Evolutionary conservation across 2,329 filamentous ascomycete genomes (phyloP), one percentile per base, ranked within the genome.

Genomic region (Hypoxylon sp.): DNA sequence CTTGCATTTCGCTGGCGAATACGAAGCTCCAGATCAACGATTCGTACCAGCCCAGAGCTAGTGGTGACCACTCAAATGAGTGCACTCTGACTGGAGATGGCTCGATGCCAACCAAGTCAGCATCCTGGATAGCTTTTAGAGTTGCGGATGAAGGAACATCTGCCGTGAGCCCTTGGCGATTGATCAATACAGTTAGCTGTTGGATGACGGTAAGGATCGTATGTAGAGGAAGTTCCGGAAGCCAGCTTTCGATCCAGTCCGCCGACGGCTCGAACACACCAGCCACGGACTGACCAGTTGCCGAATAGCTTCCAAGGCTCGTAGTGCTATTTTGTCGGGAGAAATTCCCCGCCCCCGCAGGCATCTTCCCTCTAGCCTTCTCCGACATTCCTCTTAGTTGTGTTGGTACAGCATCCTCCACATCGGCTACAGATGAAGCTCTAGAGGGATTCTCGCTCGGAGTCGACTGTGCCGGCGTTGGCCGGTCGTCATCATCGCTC

Each of bases 321-420:
- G 92, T 92, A 28, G 90, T 93, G 79, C 94, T 97, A 76, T 96
- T 97, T 76, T 97, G 94, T 17, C 95, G 86, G 0, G 94, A 97
- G 78, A 98, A 97, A 1, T 88, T 88, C n/a, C 88, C 87, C 53
- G 91, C 85, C 1, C 93, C 92, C 11, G 92, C 93, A 28, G 95
- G 96, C 89, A 97, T 93, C 80, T 99, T 99, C 6, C 96, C 96
- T 53, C 96, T 86, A 14, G 96, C 96, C 79, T 98, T 99, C 80
- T 98, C 96, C 19, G 95, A 98, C 93, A 98, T 97, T 60, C 94
- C 94, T 63, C 93, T 88, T 30, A 97, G 79, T 77, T 98, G 94
- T 19, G 90, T 85, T 13, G 93, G 94, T 9, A 97, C 88, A 3
- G 91, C 91, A 66, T 97, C 94, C 65, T 97, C 93, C 0, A 87